Evolutionary conservation across 805 yeast genomes (phyloP).

Genomic region (Metschnikowia cerradonensis): DNA sequence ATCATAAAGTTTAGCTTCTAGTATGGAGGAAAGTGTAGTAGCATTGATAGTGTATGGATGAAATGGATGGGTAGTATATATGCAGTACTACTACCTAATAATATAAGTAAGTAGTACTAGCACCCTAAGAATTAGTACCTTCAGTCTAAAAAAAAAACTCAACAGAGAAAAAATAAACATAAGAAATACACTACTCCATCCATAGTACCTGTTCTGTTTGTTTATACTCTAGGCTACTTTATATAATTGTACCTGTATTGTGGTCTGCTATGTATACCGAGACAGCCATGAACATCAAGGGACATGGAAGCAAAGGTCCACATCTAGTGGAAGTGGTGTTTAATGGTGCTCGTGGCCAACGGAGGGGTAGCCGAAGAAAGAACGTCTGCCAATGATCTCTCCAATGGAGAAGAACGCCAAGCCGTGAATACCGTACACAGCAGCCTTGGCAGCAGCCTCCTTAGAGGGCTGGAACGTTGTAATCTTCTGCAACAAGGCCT

Average conservation of each 20-base stretch:
- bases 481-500: slow-evolving; percentile 45
- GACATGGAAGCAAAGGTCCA: background rate
- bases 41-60: too few species aligned
- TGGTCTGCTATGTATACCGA: background rate
- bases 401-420: slow-evolving; percentile 91
- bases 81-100: too few species aligned
- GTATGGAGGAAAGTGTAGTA: too few species aligned
- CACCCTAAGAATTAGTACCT: too few species aligned
- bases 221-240: background rate
- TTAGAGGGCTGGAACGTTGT: slow-evolving; percentile 46
- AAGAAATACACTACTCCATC: too few species aligned
- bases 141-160: too few species aligned
- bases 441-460: slow-evolving; percentile 59
- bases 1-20: too few species aligned
- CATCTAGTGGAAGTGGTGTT: slow-evolving; percentile 14
- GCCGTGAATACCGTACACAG: slow-evolving; percentile 76
- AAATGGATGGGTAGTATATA: too few species aligned
- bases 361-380: slow-evolving; percentile 80
- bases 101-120: too few species aligned
- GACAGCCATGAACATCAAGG: background rate
- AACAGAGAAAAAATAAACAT: too few species aligned
- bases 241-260: background rate
- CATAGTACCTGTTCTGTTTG: too few species aligned
- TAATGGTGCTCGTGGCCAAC: slow-evolving; percentile 41
- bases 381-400: slow-evolving; percentile 95